These are phyloP conservation scores for Coniella vitis DNA, from an alignment of 2,329 filamentous ascomycete genomes.

Conservation along the genomic window DNA sequence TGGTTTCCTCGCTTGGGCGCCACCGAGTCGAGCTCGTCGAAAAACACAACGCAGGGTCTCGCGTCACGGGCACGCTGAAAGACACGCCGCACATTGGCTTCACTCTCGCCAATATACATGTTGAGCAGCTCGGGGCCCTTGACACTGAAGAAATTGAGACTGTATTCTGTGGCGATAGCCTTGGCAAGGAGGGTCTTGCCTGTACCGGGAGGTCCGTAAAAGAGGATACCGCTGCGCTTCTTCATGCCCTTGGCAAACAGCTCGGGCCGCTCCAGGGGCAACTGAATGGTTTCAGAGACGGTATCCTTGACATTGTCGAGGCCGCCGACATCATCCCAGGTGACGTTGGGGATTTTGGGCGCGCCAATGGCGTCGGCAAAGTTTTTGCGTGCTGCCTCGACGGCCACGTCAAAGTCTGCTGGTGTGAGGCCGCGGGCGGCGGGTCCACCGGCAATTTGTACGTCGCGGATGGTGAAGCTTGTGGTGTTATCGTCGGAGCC, in stretches of 20 bases:
- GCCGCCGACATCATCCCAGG: conserved; percentile 93
- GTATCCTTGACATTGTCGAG: conserved; percentile 92
- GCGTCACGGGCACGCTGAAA: conserved; percentile 85
- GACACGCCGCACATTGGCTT: conserved; percentile 83
- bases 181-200: conserved; percentile 91
- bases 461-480: conserved; percentile 64
- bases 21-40: conserved; percentile 87
- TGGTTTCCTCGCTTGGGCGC: conserved; percentile 96
- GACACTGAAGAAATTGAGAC: conserved; percentile 89
- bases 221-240: conserved; percentile 88
- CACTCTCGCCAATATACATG: conserved; percentile 94
- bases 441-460: conserved; percentile 82
- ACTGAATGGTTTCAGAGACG: conserved; percentile 92
- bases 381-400: conserved; percentile 93
- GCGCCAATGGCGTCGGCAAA: conserved; percentile 97
- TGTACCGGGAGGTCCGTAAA: conserved; percentile 86
- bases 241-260: conserved; percentile 97
- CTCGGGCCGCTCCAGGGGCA: conserved; percentile 85
- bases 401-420: conserved; percentile 82
- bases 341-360: conserved; percentile 94
- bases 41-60: conserved; percentile 84
- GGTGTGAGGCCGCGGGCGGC: conserved; percentile 72
- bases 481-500: conserved; percentile 23
- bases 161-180: conserved; percentile 89
- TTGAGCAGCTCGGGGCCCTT: conserved; percentile 88